Base-by-base conservation (phyloP, 208 protist genomes). In the Herpetomonas muscarum region DNA sequence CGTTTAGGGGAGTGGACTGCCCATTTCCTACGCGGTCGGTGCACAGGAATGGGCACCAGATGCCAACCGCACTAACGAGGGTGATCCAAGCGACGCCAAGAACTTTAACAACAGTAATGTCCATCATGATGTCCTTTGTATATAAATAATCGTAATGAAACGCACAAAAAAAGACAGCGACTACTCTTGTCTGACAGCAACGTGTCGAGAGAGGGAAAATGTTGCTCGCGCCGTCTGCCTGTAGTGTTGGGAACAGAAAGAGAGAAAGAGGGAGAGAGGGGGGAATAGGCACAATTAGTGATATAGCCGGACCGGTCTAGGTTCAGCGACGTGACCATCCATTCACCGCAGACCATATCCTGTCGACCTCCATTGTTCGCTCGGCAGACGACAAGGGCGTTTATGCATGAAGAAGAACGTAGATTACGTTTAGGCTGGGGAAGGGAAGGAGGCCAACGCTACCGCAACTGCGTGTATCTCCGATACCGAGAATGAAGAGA, bases 41-140 rank as follows among this genome's bases (percentile, higher is more conserved):
- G 22, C 45, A 79, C 30, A 65, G 67, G 25, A 82, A 51, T 0
- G 81, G 76, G 15, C 70, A 37, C 70, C 76, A 84, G 42, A 88
- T 63, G 4, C 81, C 81, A 58, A 79, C 22, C 31, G 68, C 68
- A 31, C 76, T 84, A 45, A 65, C 55, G 32, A 79, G 25, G 21
- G 56, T 51, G 25, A 63, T 32, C 42, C 31, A 53, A 2, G 28
- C 7, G 2, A 42, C 28, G 15, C 22, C 28, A 44, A 26, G 7
- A 15, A 53, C 34, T 42, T 42, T 45, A 4, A 19, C 9, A 21
- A 55, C 31, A 4, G 25, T 10, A 19, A 24, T 55, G 13, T 9
- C 41, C 12, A 15, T 4, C 19, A 31, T 30, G 29, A 19, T 22
- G n/a, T n/a, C n/a, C n/a, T n/a, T n/a, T n/a, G n/a, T n/a, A n/a